These are phyloP conservation scores for Eimeria zaria DNA, from an alignment of 169 alveolate species.

Conservation along the genomic window DNA sequence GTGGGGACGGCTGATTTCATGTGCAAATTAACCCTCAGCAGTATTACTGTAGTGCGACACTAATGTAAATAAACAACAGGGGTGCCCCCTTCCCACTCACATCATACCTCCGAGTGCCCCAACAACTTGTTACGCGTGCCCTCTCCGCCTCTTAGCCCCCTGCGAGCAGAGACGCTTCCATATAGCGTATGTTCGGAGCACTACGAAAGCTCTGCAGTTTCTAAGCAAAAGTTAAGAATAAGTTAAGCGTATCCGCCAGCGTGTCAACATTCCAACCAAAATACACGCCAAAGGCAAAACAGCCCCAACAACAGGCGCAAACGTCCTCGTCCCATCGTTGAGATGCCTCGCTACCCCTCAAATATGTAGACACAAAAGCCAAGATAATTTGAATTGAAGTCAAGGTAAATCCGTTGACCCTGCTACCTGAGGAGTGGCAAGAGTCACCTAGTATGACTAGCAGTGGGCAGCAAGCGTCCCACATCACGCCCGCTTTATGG, in stretches of 20 bases:
- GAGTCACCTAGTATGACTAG: background rate
- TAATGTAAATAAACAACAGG: too few species aligned
- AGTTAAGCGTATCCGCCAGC: background rate
- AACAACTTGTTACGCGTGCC: too few species aligned
- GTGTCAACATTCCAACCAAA: background rate
- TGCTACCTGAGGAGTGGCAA: background rate
- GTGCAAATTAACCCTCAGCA: background rate
- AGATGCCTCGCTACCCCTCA: background rate
- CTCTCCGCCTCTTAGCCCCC: too few species aligned
- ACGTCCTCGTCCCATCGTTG: background rate
- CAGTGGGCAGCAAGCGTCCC: background rate
- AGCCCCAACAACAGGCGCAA: background rate
- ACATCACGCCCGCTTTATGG: background rate
- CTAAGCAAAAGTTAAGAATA: background rate
- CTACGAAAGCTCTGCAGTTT: background rate
- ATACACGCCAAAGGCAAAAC: background rate
- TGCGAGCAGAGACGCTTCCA: background rate
- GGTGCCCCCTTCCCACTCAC: background rate
- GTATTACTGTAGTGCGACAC: background rate
- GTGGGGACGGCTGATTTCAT: background rate
- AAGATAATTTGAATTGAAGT: background rate
- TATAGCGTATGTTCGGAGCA: background rate
- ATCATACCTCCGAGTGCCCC: background rate
- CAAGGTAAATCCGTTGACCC: background rate
- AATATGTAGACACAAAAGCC: background rate